These are phyloP conservation scores for Ceratocystiopsis brevicomis DNA, from an alignment of 2,329 filamentous ascomycete species.

Conservation along the genomic window DNA sequence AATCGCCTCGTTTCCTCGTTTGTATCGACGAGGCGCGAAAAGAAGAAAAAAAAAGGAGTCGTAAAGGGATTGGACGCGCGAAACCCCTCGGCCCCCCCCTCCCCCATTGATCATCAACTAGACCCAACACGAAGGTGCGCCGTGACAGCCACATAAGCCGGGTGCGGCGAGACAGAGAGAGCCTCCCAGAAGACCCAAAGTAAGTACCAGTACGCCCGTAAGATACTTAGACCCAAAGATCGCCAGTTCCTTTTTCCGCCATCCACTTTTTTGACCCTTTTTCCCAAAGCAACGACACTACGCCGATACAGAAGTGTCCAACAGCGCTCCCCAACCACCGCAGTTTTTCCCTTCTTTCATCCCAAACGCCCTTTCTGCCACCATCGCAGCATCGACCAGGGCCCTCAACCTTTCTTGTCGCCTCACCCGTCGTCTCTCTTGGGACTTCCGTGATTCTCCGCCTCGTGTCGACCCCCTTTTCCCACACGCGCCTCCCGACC, in stretches of 20 bases:
- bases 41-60: background rate
- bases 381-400: no score
- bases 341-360: constrained; percentile 1
- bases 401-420: background rate
- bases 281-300: background rate
- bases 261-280: constrained; percentile 5
- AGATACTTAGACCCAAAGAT: background rate
- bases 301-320: background rate
- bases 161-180: constrained; percentile 6
- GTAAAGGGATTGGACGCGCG: constrained; percentile 1
- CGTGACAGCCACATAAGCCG: constrained; percentile 4
- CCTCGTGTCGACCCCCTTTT: background rate
- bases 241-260: constrained; percentile 4
- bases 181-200: background rate
- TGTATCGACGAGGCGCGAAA: background rate
- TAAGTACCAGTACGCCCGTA: background rate
- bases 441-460: no score
- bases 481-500: background rate
- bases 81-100: constrained; percentile 1
- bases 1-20: no score
- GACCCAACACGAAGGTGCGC: constrained; percentile 6
- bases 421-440: background rate
- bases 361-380: no score
- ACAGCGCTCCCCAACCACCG: constrained; percentile 5
- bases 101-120: constrained; percentile 9